Evolutionary conservation across 1,139 yeast species (phyloP).

Genomic region (Magnusiomyces paraingens): DNA sequence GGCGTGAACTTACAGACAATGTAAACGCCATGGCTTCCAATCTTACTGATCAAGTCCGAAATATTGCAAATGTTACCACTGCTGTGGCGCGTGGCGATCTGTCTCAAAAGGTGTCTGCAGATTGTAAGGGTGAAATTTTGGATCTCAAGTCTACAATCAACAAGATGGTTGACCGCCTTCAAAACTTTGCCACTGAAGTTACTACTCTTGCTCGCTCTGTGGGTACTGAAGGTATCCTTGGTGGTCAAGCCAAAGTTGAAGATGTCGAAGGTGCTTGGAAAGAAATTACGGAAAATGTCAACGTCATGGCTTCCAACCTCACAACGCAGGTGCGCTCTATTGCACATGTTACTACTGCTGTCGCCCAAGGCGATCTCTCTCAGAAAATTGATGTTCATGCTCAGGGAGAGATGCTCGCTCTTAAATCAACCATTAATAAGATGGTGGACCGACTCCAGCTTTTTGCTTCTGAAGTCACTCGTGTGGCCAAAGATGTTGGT

Average conservation of each 20-base stretch:
- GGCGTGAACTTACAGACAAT: constrained; percentile 84
- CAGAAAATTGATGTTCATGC: constrained; percentile 88
- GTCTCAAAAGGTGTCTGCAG: constrained; percentile 79
- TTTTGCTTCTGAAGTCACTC: constrained; percentile 81
- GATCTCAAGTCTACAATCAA: constrained; percentile 73
- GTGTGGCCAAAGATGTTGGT: constrained; percentile 90
- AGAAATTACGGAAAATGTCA: constrained; percentile 83
- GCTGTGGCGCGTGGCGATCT: constrained; percentile 91
- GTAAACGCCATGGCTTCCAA: constrained; percentile 89
- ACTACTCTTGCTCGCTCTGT: constrained; percentile 83
- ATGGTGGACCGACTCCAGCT: constrained; percentile 89
- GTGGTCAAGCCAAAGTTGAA: constrained; percentile 88
- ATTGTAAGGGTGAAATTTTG: constrained; percentile 81
- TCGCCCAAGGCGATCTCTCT: constrained; percentile 83
- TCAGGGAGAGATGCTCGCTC: constrained; percentile 72
- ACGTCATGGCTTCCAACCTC: constrained; percentile 81
- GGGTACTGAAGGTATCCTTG: constrained; percentile 83
- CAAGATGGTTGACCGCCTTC: constrained; percentile 84
- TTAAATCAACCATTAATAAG: constrained; percentile 74
- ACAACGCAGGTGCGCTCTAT: constrained; percentile 86
- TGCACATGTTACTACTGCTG: constrained; percentile 88
- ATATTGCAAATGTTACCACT: constrained; percentile 84
- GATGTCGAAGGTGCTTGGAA: constrained; percentile 95
- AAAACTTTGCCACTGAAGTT: constrained; percentile 83
- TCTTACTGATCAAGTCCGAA: constrained; percentile 80